phyloP scores from a whole-genome alignment of 2,329 filamentous ascomycete species.

The Paecilomyces sp. region DNA sequence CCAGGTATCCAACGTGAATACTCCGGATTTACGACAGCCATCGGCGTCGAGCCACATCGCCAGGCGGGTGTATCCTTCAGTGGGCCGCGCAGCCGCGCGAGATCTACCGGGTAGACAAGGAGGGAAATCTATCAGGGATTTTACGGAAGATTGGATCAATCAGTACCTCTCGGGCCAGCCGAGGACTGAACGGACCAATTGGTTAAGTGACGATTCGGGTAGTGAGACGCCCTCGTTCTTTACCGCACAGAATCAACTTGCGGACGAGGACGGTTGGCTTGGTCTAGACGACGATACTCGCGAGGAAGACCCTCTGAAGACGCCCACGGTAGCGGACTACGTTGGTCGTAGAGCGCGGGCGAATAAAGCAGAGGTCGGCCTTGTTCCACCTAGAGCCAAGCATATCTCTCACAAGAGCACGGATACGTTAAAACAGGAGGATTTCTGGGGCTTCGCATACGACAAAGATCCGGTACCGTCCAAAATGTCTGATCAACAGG shows the following conservation, averaged over 20 bases:
- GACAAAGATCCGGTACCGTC: conserved; percentile 28
- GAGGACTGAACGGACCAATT: conserved; percentile 66
- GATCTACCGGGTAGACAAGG: conserved; percentile 17
- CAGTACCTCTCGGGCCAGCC: conserved; percentile 69
- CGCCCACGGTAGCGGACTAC: conserved; percentile 32
- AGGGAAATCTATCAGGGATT: conserved; percentile 41
- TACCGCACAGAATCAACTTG: conserved; percentile 33
- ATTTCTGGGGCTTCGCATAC: conserved; percentile 40
- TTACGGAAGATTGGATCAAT: conserved; percentile 81
- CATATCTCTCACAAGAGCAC: conserved; percentile 30
- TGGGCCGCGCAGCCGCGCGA: conserved; percentile 17
- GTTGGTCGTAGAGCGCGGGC: conserved; percentile 16
- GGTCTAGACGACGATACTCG: conserved; percentile 31
- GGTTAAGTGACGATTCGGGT: conserved; percentile 72
- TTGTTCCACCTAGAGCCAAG: conserved; percentile 20
- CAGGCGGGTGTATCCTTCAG: conserved; percentile 16
- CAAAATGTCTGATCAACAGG: conserved; percentile 26
- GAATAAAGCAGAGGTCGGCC: conserved; percentile 10
- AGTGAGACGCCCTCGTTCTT: conserved; percentile 64
- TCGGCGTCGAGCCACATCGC: conserved; percentile 16
- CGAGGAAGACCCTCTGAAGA: conserved; percentile 32
- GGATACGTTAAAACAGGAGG: conserved; percentile 36
- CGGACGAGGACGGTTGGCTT: conserved; percentile 38
- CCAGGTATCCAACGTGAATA: conserved; percentile 16
- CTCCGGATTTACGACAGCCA: conserved; percentile 20